Evolutionary conservation across 2,329 filamentous ascomycete genomes (phyloP).

Genomic region (Cladosporium sp.): DNA sequence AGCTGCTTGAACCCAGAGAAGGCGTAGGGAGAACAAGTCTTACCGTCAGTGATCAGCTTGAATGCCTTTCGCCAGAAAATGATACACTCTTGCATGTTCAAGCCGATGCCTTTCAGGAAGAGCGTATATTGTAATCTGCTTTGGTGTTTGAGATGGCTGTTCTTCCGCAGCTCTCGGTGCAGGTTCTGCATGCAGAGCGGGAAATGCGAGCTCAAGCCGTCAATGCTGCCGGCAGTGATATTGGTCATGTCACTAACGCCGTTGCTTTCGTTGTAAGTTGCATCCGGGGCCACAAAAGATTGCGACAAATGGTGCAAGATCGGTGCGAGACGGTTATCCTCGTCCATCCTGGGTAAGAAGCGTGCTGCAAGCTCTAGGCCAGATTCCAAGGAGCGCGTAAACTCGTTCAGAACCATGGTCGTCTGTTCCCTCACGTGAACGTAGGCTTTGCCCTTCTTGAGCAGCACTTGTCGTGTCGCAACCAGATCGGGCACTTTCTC

Average conservation of each 20-base stretch:
- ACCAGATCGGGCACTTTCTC: constrained; percentile 86
- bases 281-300: constrained; percentile 90
- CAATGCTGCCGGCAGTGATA: constrained; percentile 75
- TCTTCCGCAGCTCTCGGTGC: constrained; percentile 78
- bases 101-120: constrained; percentile 92
- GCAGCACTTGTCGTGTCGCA: constrained; percentile 69
- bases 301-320: constrained; percentile 82
- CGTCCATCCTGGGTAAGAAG: constrained; percentile 84
- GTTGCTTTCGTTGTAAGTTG: constrained; percentile 66
- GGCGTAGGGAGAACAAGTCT: constrained; percentile 1
- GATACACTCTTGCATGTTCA: constrained; percentile 87
- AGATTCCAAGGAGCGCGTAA: constrained; percentile 71
- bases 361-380: constrained; percentile 89
- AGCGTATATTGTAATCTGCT: constrained; percentile 92
- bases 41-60: constrained; percentile 71
- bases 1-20: not conserved
- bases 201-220: constrained; percentile 75
- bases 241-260: constrained; percentile 60
- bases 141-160: constrained; percentile 88
- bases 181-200: constrained; percentile 93
- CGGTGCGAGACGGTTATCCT: constrained; percentile 83
- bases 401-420: constrained; percentile 86
- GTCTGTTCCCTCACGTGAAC: constrained; percentile 83
- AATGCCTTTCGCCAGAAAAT: constrained; percentile 88
- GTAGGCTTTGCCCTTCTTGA: constrained; percentile 81